These are phyloP conservation scores for Dianthus caryophyllus DNA, from an alignment of 148 eudicot genomes.

Conservation along the genomic window DNA sequence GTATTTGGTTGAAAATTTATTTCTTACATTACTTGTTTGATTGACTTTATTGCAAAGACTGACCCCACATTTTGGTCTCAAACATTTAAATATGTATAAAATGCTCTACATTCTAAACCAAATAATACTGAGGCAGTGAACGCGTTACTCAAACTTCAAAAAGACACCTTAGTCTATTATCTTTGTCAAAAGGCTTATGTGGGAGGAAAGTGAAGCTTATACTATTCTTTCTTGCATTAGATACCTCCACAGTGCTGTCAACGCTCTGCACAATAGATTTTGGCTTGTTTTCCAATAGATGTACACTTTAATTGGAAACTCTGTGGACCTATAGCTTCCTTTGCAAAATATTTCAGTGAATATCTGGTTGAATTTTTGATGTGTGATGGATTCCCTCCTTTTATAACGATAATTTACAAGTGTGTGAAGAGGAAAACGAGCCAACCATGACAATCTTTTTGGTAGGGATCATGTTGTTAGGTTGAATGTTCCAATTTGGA, in stretches of 20 bases:
- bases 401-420: too few species aligned
- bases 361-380: too few species aligned
- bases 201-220: not conserved
- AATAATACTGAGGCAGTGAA: too few species aligned
- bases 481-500: too few species aligned
- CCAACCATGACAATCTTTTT: too few species aligned
- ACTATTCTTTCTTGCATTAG: too few species aligned
- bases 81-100: not conserved
- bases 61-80: not conserved
- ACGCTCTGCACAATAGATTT: not conserved
- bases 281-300: not conserved
- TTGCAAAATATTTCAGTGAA: too few species aligned
- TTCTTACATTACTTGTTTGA: not conserved
- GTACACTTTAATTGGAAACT: not conserved
- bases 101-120: too few species aligned
- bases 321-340: too few species aligned
- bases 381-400: too few species aligned
- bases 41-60: not conserved
- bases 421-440: too few species aligned
- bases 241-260: not conserved
- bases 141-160: not conserved
- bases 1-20: not conserved
- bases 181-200: not conserved
- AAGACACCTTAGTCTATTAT: not conserved
- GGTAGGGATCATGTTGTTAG: too few species aligned